phyloP scores from a whole-genome alignment of 345 rosid species.

The Acer saccharum region DNA sequence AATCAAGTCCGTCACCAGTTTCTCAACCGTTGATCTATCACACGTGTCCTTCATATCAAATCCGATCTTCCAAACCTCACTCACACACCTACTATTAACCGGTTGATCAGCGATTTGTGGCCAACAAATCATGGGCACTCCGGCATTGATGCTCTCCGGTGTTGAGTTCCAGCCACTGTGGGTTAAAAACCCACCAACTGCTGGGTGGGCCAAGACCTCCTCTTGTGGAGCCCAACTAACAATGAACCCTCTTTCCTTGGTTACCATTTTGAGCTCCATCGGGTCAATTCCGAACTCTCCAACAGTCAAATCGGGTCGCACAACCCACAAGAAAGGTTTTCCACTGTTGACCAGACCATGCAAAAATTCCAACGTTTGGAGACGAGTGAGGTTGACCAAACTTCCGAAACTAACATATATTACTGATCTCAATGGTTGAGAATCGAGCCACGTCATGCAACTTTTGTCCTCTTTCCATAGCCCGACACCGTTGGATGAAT shows the following conservation, averaged over 20 bases:
- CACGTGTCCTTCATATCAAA: constrained; percentile 40
- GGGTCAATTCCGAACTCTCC: not conserved
- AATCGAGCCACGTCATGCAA: constrained; percentile 29
- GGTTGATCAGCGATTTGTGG: constrained; percentile 37
- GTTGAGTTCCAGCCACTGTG: constrained; percentile 33
- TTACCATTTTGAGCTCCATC: not conserved
- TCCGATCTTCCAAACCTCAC: constrained; percentile 34
- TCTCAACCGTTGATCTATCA: constrained; percentile 24
- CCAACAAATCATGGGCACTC: constrained; percentile 46
- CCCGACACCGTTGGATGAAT: constrained; percentile 16
- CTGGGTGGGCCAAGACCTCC: constrained; percentile 28
- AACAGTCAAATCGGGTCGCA: constrained; percentile 8
- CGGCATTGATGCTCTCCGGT: constrained; percentile 33
- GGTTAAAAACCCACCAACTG: constrained; percentile 44
- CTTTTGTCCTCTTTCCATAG: constrained; percentile 17
- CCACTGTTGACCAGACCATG: constrained; percentile 22
- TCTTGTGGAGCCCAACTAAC: constrained; percentile 33
- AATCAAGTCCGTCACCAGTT: constrained; percentile 25
- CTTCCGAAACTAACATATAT: constrained; percentile 31
- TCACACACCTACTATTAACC: constrained; percentile 39
- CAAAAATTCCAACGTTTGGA: constrained; percentile 27
- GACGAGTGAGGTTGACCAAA: not conserved
- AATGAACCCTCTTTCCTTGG: constrained; percentile 8
- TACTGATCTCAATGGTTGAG: constrained; percentile 9
- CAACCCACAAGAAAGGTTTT: constrained; percentile 30